Base-by-base conservation (phyloP, 306 rosid genomes). In the Cucumis melo region DNA sequence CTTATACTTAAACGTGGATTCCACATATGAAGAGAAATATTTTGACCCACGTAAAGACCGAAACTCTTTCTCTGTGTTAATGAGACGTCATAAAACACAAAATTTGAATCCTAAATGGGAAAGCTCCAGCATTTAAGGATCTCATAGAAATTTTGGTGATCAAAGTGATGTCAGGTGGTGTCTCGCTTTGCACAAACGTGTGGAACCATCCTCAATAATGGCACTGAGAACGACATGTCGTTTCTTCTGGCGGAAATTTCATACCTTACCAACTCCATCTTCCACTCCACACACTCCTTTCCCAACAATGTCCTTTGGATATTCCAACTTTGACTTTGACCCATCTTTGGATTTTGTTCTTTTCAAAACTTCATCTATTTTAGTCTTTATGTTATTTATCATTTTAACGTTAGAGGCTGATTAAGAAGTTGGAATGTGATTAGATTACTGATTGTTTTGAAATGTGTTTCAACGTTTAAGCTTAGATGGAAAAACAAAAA, bases 201-300 rank as follows among this genome's bases (percentile, higher is more conserved):
- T 66, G 73, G 73, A 66, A 36, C 74, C 74, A 67, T 67, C 74
- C 10, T 65, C 73, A 65, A 65, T 65, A 65, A 65, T 65, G 50
- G 29, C 73, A 20, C 74, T 20, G 74, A 67, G 74, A 67, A 11
- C 74, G 74, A 41, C 74, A 67, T 42, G 74, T 41, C 34, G 54
- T 41, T 67, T 67, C 36, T 66, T 38, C n/a, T 65, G 24, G 73
- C 38, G n/a, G 17, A 41, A n/a, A 11, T 39, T 41, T 66, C 17
- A 36, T 3, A 59, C 23, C 56, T 32, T 32, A 46, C 48, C 48
- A 50, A 51, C 56, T 51, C 56, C 1, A 50, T 15, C 55, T 50
- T 23, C 36, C 11, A 58, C 36, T 21, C 13, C 34, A 11, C 27
- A 23, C 15, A 12, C 68, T 16, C 68, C 6, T 36, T 17, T 34